phyloP scores from a whole-genome alignment of 306 rosid species.

The Prunus mongolica region DNA sequence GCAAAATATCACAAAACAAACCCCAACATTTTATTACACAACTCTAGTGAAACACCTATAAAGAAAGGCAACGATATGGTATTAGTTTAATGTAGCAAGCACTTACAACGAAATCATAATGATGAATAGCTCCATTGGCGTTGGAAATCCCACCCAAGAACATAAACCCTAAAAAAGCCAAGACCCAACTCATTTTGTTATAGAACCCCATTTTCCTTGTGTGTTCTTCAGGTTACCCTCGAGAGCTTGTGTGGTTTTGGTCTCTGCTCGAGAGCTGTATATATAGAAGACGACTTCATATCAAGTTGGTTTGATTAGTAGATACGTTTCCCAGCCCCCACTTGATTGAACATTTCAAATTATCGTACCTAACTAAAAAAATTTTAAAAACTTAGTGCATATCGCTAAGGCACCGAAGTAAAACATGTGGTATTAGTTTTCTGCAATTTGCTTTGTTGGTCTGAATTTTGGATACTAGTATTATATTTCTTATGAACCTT shows the following conservation, averaged over 20 bases:
- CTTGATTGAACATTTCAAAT: neutral
- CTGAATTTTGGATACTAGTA: neutral
- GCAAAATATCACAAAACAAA: neutral
- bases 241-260: neutral
- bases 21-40: neutral
- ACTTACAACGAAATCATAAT: conserved; percentile 12
- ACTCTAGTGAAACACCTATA: neutral
- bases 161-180: neutral
- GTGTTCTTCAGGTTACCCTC: conserved; percentile 16
- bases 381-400: too few relatives aligned
- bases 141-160: neutral
- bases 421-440: neutral
- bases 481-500: too few relatives aligned
- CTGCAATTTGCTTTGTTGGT: neutral
- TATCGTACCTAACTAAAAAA: neutral
- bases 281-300: neutral
- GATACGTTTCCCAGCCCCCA: neutral
- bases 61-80: neutral
- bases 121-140: neutral
- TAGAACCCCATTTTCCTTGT: neutral
- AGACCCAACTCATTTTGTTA: neutral
- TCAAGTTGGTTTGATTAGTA: neutral
- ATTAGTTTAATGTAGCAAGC: neutral
- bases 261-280: neutral
- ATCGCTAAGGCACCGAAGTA: neutral